Evolutionary conservation across 345 rosid genomes (phyloP).

Genomic region (Eucalyptus grandis): DNA sequence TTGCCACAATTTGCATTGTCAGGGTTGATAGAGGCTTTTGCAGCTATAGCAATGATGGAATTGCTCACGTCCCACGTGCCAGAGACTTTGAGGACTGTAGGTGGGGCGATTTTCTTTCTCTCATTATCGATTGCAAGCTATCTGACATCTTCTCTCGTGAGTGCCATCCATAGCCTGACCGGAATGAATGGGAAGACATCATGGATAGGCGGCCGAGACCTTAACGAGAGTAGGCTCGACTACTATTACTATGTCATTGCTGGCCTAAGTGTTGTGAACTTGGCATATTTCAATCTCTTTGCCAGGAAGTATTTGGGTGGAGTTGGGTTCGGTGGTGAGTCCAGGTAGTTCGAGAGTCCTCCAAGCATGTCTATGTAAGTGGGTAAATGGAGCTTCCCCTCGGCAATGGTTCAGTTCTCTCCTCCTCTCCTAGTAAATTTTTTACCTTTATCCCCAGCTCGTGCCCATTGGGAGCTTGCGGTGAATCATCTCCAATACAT

Average conservation of each 20-base stretch:
- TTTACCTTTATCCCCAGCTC: not conserved
- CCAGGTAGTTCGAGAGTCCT: not conserved
- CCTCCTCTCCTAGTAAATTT: not conserved
- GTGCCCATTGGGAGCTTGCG: not conserved
- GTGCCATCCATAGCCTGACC: not conserved
- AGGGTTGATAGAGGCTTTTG: constrained; percentile 1
- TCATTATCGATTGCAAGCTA: not conserved
- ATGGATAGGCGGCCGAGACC: not conserved
- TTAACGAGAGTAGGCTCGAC: not conserved
- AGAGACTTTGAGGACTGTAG: not conserved
- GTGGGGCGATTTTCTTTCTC: not conserved
- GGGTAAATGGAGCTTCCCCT: not conserved
- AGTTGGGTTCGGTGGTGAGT: not conserved
- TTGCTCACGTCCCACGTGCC: constrained; percentile 1
- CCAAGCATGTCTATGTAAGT: not conserved
- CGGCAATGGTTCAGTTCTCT: not conserved
- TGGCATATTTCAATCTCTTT: not conserved
- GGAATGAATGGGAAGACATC: not conserved
- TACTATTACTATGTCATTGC: not conserved
- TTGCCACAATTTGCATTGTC: not conserved
- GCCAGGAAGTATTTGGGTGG: not conserved
- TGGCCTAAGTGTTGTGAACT: not conserved
- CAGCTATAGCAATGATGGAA: constrained; percentile 1
- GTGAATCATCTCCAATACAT: not conserved
- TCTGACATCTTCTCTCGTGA: not conserved